These are phyloP conservation scores for Monascus ruber DNA, from an alignment of 2,329 filamentous ascomycete genomes.

Conservation along the genomic window DNA sequence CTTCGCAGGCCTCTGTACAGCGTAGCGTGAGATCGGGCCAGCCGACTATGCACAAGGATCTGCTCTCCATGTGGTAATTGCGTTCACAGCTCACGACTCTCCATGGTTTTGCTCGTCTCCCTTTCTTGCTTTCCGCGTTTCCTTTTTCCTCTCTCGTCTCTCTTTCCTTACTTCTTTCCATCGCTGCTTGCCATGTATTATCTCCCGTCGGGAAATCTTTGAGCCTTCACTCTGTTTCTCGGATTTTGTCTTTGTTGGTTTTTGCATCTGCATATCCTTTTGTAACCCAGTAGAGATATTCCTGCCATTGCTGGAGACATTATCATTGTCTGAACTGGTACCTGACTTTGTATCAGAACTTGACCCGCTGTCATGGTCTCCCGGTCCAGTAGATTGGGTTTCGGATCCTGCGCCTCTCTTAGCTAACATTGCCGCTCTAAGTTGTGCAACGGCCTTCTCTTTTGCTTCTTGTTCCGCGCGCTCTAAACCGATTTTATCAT, in stretches of 20 bases:
- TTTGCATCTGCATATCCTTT: neutral
- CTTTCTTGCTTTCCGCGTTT: slow-evolving; percentile 22
- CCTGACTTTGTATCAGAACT: slow-evolving; percentile 11
- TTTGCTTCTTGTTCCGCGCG: slow-evolving; percentile 39
- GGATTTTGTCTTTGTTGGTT: slow-evolving; percentile 1
- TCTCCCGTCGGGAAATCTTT: slow-evolving; percentile 16
- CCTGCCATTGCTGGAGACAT: slow-evolving; percentile 3
- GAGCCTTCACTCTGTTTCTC: slow-evolving; percentile 11
- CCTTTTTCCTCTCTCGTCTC: slow-evolving; percentile 30
- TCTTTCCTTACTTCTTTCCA: slow-evolving; percentile 16
- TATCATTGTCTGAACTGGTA: slow-evolving; percentile 7
- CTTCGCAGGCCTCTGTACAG: too few relatives aligned
- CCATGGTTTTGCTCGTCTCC: slow-evolving; percentile 5
- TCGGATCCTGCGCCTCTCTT: slow-evolving; percentile 22
- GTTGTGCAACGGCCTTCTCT: slow-evolving; percentile 39
- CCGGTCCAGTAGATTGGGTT: slow-evolving; percentile 9
- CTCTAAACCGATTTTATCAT: slow-evolving; percentile 41
- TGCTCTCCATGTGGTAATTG: neutral
- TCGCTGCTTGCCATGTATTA: slow-evolving; percentile 16
- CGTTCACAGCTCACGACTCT: neutral
- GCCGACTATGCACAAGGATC: slow-evolving; percentile 1
- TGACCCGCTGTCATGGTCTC: slow-evolving; percentile 5
- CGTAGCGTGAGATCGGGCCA: slow-evolving; percentile 1
- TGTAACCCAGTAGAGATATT: slow-evolving; percentile 5
- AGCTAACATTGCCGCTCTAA: slow-evolving; percentile 35